Percentiles rank a stretch among this genome's conserved stretches.
phyloP scores from a whole-genome alignment of 2,329 filamentous ascomycete species.

The Zymoseptoria crescenta region DNA sequence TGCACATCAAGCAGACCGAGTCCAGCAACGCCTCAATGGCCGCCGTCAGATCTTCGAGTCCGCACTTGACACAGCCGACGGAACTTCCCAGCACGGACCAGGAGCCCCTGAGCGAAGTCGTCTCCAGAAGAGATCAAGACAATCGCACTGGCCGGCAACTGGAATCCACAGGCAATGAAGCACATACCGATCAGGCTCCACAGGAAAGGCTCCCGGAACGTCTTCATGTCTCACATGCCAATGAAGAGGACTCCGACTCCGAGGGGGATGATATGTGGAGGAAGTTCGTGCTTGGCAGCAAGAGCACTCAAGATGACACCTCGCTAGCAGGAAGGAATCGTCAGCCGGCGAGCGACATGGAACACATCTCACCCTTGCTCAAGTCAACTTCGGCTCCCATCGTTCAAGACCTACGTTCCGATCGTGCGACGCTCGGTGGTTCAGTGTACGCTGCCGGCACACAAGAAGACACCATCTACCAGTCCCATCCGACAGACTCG shows the following conservation, averaged over 20 bases:
- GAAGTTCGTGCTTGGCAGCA: slow-evolving; percentile 18
- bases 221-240: neutral
- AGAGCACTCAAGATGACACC: slow-evolving; percentile 9
- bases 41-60: slow-evolving; percentile 13
- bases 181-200: neutral
- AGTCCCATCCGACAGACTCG: neutral
- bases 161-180: neutral
- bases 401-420: neutral
- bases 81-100: neutral
- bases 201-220: neutral
- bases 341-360: neutral
- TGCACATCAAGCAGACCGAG: slow-evolving; percentile 6
- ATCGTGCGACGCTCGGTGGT: neutral
- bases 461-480: neutral
- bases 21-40: slow-evolving; percentile 14
- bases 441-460: neutral
- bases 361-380: neutral
- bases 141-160: neutral
- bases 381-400: neutral
- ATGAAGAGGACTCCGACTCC: neutral
- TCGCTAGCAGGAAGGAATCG: slow-evolving; percentile 3
- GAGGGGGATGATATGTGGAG: slow-evolving; percentile 19
- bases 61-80: neutral
- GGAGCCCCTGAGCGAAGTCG: neutral
- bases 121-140: neutral